Conservation (phyloP, 202 grass and related monocot genomes). For the Schoenoplectus tabernaemontani region DNA sequence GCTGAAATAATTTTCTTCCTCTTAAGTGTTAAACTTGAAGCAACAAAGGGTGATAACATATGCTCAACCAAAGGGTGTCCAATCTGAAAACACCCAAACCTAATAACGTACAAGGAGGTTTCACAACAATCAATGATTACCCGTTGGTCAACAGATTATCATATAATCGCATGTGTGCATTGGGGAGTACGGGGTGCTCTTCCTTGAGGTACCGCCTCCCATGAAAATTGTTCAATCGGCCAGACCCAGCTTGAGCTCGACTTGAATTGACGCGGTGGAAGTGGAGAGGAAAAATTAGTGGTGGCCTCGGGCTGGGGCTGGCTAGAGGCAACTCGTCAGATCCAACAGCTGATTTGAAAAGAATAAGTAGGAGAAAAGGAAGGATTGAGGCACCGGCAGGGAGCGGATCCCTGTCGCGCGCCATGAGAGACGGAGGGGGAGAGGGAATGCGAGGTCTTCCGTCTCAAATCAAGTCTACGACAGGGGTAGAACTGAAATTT, state of each 20-base stretch:
- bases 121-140: background rate
- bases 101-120: background rate
- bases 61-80: background rate
- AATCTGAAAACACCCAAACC: slow-evolving; percentile 2
- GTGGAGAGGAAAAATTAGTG: slow-evolving; percentile 71
- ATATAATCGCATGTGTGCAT: slow-evolving; percentile 87
- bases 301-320: slow-evolving; percentile 15
- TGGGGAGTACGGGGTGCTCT: slow-evolving; percentile 32
- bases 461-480: slow-evolving; percentile 20
- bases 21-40: background rate
- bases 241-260: slow-evolving; percentile 6
- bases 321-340: background rate
- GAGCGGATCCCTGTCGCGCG: slow-evolving; percentile 23
- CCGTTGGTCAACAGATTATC: slow-evolving; percentile 91
- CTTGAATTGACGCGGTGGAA: slow-evolving; percentile 55
- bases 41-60: too few species aligned
- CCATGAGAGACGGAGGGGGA: slow-evolving; percentile 33
- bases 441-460: background rate
- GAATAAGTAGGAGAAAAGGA: slow-evolving; percentile 25
- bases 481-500: slow-evolving; percentile 15
- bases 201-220: slow-evolving; percentile 29
- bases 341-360: slow-evolving; percentile 38
- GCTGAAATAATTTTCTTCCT: background rate
- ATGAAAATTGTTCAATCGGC: slow-evolving; percentile 11
- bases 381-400: background rate